Conservation (phyloP, 1,284 basidiomycete species). For the Sutorius eximius region DNA sequence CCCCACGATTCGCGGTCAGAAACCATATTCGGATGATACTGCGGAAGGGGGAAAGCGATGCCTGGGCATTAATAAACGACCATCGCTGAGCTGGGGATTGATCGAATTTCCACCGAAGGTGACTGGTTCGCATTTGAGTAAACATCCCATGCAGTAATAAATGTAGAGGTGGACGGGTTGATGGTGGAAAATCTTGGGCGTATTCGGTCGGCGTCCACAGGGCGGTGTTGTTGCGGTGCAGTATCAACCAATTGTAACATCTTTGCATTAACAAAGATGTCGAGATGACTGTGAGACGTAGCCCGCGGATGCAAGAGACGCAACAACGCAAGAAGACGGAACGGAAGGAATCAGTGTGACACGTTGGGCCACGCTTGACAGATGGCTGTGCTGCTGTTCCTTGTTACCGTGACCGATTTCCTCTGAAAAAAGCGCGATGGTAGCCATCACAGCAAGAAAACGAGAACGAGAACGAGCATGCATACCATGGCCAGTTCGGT, state of each 20-base stretch:
- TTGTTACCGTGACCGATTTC: neutral
- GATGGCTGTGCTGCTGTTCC: neutral
- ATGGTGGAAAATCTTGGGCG: conserved; percentile 4
- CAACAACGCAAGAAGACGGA: neutral
- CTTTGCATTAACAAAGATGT: conserved; percentile 14
- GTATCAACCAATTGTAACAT: neutral
- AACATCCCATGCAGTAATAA: neutral
- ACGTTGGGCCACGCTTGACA: neutral
- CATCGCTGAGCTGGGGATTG: conserved; percentile 18
- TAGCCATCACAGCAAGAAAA: neutral
- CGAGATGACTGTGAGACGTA: neutral
- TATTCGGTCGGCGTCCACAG: neutral
- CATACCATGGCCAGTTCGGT: neutral
- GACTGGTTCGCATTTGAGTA: neutral
- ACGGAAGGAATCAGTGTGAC: no score
- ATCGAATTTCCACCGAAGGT: conserved; percentile 13
- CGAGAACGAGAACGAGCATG: neutral
- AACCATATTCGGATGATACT: conserved; percentile 3
- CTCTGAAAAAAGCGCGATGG: neutral
- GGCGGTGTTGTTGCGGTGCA: conserved; percentile 19
- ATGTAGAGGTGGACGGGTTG: conserved; percentile 4
- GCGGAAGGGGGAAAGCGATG: conserved; percentile 11
- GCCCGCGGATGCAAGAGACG: conserved; percentile 8
- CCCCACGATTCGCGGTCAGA: conserved; percentile 3
- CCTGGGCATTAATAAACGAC: conserved; percentile 1